Conservation (phyloP, 306 rosid species). For the Dryas drummondii region DNA sequence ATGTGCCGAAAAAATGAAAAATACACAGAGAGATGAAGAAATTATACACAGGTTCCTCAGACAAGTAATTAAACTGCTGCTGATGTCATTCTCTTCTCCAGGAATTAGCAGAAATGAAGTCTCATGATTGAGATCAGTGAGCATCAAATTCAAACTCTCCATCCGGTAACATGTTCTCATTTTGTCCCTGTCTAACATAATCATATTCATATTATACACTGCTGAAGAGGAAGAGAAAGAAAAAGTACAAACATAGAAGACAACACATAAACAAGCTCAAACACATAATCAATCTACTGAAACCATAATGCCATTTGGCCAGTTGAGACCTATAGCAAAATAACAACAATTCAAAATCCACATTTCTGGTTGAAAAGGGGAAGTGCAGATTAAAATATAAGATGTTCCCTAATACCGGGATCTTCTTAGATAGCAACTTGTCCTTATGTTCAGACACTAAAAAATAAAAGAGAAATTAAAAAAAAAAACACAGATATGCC, state of each 20-base stretch:
- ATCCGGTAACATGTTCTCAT: constrained; percentile 44
- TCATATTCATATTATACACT: constrained; percentile 21
- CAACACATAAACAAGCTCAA: too few species aligned
- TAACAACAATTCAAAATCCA: too few species aligned
- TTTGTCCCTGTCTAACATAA: constrained; percentile 57
- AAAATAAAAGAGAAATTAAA: too few species aligned
- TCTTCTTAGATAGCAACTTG: too few species aligned
- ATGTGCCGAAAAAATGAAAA: neutral
- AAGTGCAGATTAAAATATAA: too few species aligned
- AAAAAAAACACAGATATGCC: too few species aligned
- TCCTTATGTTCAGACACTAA: too few species aligned
- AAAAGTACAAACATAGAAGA: neutral
- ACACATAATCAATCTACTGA: too few species aligned
- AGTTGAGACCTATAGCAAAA: too few species aligned
- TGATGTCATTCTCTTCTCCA: constrained; percentile 18
- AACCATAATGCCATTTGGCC: too few species aligned
- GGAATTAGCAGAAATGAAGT: constrained; percentile 22
- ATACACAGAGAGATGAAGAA: constrained; percentile 26
- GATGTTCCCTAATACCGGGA: too few species aligned
- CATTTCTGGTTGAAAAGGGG: too few species aligned
- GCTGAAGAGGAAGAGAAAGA: neutral
- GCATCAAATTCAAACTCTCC: constrained; percentile 59
- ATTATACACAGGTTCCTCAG: constrained; percentile 32
- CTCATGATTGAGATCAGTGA: constrained; percentile 53
- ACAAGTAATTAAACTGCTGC: constrained; percentile 2